Percentiles rank a stretch among this genome's conserved stretches.
Conservation (phyloP, 257 asterid genomes). For the Cruciata laevipes region DNA sequence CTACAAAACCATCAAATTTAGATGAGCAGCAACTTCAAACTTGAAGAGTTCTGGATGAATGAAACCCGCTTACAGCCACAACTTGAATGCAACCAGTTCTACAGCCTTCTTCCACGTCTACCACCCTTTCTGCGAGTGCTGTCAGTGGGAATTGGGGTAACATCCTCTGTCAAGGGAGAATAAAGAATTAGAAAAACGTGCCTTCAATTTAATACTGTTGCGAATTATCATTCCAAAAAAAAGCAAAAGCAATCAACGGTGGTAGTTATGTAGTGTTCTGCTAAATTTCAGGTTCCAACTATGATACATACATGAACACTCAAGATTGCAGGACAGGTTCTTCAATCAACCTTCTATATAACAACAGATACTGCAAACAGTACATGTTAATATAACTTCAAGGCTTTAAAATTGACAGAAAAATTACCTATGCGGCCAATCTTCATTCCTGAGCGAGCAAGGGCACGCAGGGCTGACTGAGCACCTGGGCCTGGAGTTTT, state of each 20-base stretch:
- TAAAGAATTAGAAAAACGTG: not conserved
- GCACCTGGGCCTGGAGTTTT: slow-evolving; percentile 98
- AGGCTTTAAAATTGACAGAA: not conserved
- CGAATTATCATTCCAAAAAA: not conserved
- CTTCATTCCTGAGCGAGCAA: slow-evolving; percentile 94
- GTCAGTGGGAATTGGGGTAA: slow-evolving; percentile 86
- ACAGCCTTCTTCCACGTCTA: slow-evolving; percentile 86
- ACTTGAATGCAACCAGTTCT: slow-evolving; percentile 3
- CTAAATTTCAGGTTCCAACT: no score
- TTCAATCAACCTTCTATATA: no score
- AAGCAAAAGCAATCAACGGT: not conserved
- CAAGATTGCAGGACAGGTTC: not conserved
- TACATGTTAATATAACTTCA: no score
- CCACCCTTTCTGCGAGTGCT: slow-evolving; percentile 95
- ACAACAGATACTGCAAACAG: not conserved
- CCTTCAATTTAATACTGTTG: not conserved
- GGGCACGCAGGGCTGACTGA: slow-evolving; percentile 85
- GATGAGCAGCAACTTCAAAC: not conserved
- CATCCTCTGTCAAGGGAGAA: slow-evolving; percentile 55
- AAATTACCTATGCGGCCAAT: slow-evolving; percentile 82
- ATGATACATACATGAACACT: no score
- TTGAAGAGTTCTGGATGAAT: not conserved
- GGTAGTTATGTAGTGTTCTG: no score
- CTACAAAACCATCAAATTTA: not conserved
- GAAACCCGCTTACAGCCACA: not conserved